phyloP scores from a whole-genome alignment of 306 rosid species.

The Oxytropis ochrocephala region DNA sequence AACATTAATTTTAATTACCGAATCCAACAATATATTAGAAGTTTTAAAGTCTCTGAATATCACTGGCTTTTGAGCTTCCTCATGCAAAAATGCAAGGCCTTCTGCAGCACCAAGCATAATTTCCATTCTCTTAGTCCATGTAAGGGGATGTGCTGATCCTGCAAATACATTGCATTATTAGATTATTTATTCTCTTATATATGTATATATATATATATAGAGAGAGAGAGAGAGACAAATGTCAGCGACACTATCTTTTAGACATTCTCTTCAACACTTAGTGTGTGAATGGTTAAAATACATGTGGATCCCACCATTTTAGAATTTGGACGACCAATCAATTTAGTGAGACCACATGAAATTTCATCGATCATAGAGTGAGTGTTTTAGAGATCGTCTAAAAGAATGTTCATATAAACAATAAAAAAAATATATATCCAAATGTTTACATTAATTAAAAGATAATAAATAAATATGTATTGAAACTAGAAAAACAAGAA shows the following conservation, averaged over 20 bases:
- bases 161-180: not conserved
- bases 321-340: too few relatives aligned
- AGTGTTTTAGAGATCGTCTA: too few relatives aligned
- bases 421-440: not conserved
- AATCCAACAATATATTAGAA: constrained; percentile 51
- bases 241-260: too few relatives aligned
- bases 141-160: constrained; percentile 29
- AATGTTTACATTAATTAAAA: not conserved
- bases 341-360: too few relatives aligned
- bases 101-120: constrained; percentile 57
- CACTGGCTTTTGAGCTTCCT: constrained; percentile 44
- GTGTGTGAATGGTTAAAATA: too few relatives aligned
- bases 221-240: too few relatives aligned
- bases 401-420: too few relatives aligned
- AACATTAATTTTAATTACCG: constrained; percentile 17
- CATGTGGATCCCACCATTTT: too few relatives aligned
- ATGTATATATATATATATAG: too few relatives aligned
- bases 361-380: too few relatives aligned
- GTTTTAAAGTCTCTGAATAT: constrained; percentile 67
- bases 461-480: not conserved
- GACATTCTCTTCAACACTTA: too few relatives aligned
- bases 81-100: constrained; percentile 68
- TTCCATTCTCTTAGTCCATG: constrained; percentile 57
- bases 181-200: not conserved
- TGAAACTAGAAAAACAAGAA: not conserved